phyloP scores from a whole-genome alignment of 257 asterid genomes.

The Nicotiana sylvestris region DNA sequence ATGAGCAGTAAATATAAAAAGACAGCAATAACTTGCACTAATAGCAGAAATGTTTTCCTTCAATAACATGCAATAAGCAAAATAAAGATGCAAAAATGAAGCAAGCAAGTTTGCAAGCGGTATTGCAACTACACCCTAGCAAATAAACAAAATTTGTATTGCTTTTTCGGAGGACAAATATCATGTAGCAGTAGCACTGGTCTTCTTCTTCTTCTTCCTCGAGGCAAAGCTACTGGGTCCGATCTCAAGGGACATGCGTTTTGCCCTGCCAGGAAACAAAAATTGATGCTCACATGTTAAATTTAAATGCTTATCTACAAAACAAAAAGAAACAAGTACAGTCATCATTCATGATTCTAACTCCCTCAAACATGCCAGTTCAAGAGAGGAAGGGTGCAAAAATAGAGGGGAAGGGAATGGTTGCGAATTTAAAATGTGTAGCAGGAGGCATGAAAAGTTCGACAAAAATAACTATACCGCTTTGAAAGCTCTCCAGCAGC shows the following conservation, averaged over 20 bases:
- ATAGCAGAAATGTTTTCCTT: neutral
- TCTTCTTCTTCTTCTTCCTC: constrained; percentile 83
- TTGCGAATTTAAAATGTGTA: neutral
- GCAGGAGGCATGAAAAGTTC: constrained; percentile 1
- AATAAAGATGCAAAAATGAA: neutral
- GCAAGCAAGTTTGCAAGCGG: neutral
- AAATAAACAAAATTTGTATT: neutral
- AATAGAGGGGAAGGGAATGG: neutral
- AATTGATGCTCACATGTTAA: neutral
- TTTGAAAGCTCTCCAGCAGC: constrained; percentile 58
- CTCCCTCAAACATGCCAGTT: too few species aligned
- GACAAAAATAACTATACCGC: constrained; percentile 35
- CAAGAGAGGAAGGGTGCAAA: too few species aligned
- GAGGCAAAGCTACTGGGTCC: constrained; percentile 76
- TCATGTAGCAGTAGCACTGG: constrained; percentile 20
- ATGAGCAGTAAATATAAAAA: neutral
- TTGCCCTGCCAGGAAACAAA: constrained; percentile 48
- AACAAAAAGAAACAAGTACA: too few species aligned
- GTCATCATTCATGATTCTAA: too few species aligned
- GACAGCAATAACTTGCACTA: neutral
- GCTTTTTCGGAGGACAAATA: constrained; percentile 30
- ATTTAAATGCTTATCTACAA: neutral
- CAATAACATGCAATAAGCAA: neutral
- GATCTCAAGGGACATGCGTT: constrained; percentile 67
- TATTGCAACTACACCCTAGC: too few species aligned